These are phyloP conservation scores for Diaporthe vaccinii DNA, from an alignment of 2,329 filamentous ascomycete species.

Conservation along the genomic window DNA sequence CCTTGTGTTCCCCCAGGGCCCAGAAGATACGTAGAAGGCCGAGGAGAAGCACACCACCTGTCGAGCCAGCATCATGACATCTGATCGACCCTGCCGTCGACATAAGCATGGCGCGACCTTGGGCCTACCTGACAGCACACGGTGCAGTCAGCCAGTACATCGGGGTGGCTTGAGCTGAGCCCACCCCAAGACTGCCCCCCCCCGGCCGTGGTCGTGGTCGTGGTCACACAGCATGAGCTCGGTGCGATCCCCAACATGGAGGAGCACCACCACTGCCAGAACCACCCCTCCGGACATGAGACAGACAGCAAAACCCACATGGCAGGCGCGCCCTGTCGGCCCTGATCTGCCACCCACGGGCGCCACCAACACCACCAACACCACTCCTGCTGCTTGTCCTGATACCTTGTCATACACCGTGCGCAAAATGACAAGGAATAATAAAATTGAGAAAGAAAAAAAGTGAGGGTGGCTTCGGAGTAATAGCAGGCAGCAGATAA, in stretches of 20 bases:
- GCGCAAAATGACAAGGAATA: not conserved
- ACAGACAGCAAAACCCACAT: slow-evolving; percentile 25
- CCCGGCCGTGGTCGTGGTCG: too few species aligned
- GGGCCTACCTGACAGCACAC: not conserved
- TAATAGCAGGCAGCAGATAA: slow-evolving; percentile 10
- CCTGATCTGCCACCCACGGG: slow-evolving; percentile 5
- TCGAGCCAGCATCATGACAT: slow-evolving; percentile 16
- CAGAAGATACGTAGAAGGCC: not conserved
- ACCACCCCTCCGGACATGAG: slow-evolving; percentile 1
- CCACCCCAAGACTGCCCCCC: not conserved
- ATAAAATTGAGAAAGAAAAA: not conserved
- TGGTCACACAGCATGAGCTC: slow-evolving; percentile 3
- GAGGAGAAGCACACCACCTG: not conserved
- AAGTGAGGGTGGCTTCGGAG: slow-evolving; percentile 1
- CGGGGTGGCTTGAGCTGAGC: not conserved
- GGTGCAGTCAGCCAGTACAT: not conserved
- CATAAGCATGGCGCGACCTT: slow-evolving; percentile 12
- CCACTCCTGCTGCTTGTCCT: not conserved
- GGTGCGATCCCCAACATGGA: slow-evolving; percentile 1
- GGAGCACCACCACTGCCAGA: not conserved
- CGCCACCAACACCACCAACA: slow-evolving; percentile 5
- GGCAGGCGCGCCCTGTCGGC: slow-evolving; percentile 20
- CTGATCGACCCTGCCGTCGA: slow-evolving; percentile 19
- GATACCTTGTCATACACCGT: slow-evolving; percentile 11
- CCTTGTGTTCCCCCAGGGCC: slow-evolving; percentile 21